Evolutionary conservation across 2,329 filamentous ascomycete genomes (phyloP).

Genomic region (Penicillium nordicum): DNA sequence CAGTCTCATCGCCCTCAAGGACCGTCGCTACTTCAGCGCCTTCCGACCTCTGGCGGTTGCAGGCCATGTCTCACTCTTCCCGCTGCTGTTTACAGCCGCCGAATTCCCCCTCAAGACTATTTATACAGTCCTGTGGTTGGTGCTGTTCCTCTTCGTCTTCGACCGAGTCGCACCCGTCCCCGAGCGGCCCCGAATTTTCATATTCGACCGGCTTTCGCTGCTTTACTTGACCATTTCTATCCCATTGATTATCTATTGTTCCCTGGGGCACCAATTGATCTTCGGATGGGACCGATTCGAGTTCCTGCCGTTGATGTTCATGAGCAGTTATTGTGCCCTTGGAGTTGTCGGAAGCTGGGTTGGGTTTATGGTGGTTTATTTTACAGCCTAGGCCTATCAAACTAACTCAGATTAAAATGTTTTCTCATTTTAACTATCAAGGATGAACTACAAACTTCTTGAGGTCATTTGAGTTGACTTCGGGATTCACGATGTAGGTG

Average conservation of each 20-base stretch:
- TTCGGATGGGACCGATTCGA: slow-evolving; percentile 73
- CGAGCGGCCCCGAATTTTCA: slow-evolving; percentile 73
- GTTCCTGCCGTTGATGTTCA: slow-evolving; percentile 96
- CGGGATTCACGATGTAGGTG: slow-evolving; percentile 5
- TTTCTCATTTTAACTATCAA: background rate
- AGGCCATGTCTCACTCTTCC: slow-evolving; percentile 92
- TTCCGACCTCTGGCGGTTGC: slow-evolving; percentile 90
- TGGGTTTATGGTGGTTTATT: slow-evolving; percentile 90
- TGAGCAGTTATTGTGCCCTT: slow-evolving; percentile 86
- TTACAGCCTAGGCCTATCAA: slow-evolving; percentile 46
- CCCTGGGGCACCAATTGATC: slow-evolving; percentile 73
- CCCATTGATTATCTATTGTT: slow-evolving; percentile 84
- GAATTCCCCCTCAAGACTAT: slow-evolving; percentile 93
- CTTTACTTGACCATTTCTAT: slow-evolving; percentile 88
- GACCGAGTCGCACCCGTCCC: slow-evolving; percentile 84
- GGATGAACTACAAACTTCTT: background rate
- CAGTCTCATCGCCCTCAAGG: slow-evolving; percentile 83
- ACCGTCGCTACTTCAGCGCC: slow-evolving; percentile 84
- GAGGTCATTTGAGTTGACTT: background rate
- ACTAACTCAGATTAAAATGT: background rate
- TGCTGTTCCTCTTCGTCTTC: slow-evolving; percentile 80
- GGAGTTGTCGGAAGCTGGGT: slow-evolving; percentile 96
- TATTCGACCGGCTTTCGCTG: slow-evolving; percentile 86
- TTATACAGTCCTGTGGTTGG: slow-evolving; percentile 89
- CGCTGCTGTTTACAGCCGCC: slow-evolving; percentile 82